Evolutionary conservation across 139 green algal species (phyloP).

Genomic region (Haematococcus lacustris): DNA sequence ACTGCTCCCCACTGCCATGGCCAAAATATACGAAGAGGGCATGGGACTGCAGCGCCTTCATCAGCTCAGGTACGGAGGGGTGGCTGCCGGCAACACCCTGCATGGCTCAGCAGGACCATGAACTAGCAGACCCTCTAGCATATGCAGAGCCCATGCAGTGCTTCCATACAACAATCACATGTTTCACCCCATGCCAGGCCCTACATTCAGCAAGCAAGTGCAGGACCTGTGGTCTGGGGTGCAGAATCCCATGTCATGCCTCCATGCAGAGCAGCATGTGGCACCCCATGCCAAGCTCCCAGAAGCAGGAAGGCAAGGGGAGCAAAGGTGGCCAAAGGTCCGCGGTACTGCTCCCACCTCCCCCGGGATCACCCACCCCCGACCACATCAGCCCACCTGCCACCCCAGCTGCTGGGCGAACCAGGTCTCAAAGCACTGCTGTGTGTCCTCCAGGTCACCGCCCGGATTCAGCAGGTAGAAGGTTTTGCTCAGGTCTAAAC

Average conservation of each 20-base stretch:
- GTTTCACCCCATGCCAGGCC: too few relatives aligned
- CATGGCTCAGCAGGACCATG: too few relatives aligned
- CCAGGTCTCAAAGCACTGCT: conserved; percentile 66
- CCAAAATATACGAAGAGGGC: conserved; percentile 87
- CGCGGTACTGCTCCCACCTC: too few relatives aligned
- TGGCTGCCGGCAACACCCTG: conserved; percentile 50
- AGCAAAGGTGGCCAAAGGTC: too few relatives aligned
- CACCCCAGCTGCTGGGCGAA: conserved; percentile 56
- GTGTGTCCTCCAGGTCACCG: conserved; percentile 72
- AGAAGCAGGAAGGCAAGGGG: too few relatives aligned
- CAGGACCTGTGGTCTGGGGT: too few relatives aligned
- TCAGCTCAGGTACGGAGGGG: conserved; percentile 30
- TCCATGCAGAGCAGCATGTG: too few relatives aligned
- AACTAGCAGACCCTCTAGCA: too few relatives aligned
- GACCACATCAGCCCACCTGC: conserved; percentile 51
- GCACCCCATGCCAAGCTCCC: too few relatives aligned
- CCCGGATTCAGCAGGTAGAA: conserved; percentile 86
- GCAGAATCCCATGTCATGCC: too few relatives aligned
- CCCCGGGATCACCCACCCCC: too few relatives aligned
- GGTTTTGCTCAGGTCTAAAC: conserved; percentile 24
- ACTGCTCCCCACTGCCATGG: conserved; percentile 82
- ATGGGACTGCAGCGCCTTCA: conserved; percentile 43
- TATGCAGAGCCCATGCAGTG: too few relatives aligned
- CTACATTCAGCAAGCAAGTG: not conserved
- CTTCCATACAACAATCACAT: not conserved